Conservation (phyloP, 768 basidiomycete genomes). For the Mycena capillaripes region DNA sequence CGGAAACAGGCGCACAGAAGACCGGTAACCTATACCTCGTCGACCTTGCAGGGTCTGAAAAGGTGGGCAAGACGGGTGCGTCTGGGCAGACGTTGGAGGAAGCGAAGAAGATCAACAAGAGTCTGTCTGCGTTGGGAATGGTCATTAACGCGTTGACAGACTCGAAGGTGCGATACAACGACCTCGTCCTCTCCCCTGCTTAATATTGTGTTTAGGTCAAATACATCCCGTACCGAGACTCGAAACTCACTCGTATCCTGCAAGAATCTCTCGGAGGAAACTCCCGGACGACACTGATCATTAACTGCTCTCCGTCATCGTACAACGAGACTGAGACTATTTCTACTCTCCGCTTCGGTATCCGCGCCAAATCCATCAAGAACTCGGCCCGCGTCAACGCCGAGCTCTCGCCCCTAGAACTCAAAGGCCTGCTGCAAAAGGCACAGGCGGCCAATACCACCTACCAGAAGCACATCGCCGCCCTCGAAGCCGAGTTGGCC, state of each 20-base stretch:
- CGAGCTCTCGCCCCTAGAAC: constrained; percentile 95
- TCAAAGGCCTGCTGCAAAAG: constrained; percentile 92
- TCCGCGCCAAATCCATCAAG: constrained; percentile 99
- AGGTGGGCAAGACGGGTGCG: constrained; percentile 99
- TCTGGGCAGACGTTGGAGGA: constrained; percentile 99
- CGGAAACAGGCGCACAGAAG: constrained; percentile 95
- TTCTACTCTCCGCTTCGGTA: constrained; percentile 98
- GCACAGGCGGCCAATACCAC: constrained; percentile 88
- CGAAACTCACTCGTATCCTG: constrained; percentile 97
- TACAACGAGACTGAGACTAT: constrained; percentile 98
- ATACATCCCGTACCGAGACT: constrained; percentile 98
- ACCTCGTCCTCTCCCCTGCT: constrained; percentile 1
- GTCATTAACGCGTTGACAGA: constrained; percentile 99
- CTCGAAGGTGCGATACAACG: constrained; percentile 75
- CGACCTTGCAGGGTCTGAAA: constrained; percentile 98
- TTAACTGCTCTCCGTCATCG: constrained; percentile 98
- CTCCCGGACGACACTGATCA: constrained; percentile 96
- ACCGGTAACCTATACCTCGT: constrained; percentile 97
- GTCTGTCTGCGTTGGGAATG: constrained; percentile 97
- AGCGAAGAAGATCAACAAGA: constrained; percentile 99
- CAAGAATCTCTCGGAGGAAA: constrained; percentile 99
- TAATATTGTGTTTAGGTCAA: constrained; percentile 72
- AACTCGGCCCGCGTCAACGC: constrained; percentile 99
- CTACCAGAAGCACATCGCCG: constrained; percentile 88
- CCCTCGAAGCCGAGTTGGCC: constrained; percentile 91